Evolutionary conservation across 495 filamentous ascomycete species (phyloP).

Genomic region (Aspergillus nanangensis): DNA sequence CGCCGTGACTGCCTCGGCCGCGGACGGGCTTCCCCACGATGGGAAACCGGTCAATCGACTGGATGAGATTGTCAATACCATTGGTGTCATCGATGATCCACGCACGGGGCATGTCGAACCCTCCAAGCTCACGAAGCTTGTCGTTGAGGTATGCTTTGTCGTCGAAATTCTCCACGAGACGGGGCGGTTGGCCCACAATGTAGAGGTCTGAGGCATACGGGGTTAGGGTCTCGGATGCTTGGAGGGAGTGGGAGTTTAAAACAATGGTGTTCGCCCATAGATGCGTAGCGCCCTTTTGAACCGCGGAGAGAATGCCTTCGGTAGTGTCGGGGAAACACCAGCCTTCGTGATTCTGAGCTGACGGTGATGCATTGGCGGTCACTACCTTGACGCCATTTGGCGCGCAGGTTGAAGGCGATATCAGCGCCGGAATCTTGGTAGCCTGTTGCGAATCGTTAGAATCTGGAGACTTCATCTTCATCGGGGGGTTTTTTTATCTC

Average conservation of each 20-base stretch:
- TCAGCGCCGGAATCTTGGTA: conserved; percentile 38
- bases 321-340: conserved; percentile 37
- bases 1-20: conserved; percentile 25
- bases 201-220: conserved; percentile 12
- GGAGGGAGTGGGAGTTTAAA: conserved; percentile 31
- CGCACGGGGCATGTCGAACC: conserved; percentile 15
- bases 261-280: conserved; percentile 38
- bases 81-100: conserved; percentile 11
- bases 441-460: conserved; percentile 13
- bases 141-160: conserved; percentile 36
- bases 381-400: conserved; percentile 17
- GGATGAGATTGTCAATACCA: conserved; percentile 6
- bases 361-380: conserved; percentile 14
- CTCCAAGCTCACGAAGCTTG: conserved; percentile 14
- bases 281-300: conserved; percentile 29
- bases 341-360: conserved; percentile 13
- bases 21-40: conserved; percentile 31
- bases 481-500: too few relatives aligned
- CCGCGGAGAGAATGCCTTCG: conserved; percentile 27
- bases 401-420: conserved; percentile 25
- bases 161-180: conserved; percentile 33
- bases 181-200: conserved; percentile 32
- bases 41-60: conserved; percentile 17
- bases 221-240: conserved; percentile 17
- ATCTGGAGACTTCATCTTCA: not conserved